Conservation (phyloP, 1,284 basidiomycete genomes). For the Leccinum pachyderme region DNA sequence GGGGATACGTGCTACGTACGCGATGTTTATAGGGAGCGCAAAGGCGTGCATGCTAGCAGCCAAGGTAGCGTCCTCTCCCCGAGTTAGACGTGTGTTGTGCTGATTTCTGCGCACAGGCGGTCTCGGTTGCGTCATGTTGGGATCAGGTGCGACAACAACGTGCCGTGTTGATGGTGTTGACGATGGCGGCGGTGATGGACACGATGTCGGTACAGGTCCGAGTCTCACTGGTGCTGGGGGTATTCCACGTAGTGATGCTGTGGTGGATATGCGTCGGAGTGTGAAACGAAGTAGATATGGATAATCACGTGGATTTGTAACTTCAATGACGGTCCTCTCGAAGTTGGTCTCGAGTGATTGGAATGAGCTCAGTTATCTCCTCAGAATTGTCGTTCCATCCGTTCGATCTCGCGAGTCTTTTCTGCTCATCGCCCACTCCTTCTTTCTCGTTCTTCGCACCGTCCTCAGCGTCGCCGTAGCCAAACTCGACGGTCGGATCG, state of each 20-base stretch:
- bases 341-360: slow-evolving; percentile 34
- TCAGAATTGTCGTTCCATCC: slow-evolving; percentile 76
- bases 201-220: slow-evolving; percentile 43
- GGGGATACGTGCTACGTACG: slow-evolving; percentile 13
- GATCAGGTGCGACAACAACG: slow-evolving; percentile 20
- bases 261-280: slow-evolving; percentile 1
- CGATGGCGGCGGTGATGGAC: slow-evolving; percentile 44
- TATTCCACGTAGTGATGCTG: slow-evolving; percentile 38
- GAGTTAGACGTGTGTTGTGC: slow-evolving; percentile 26
- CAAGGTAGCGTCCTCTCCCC: slow-evolving; percentile 41
- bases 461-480: slow-evolving; percentile 88
- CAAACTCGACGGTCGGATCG: slow-evolving; percentile 70
- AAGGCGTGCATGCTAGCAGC: slow-evolving; percentile 44
- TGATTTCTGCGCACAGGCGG: slow-evolving; percentile 24
- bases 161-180: slow-evolving; percentile 34
- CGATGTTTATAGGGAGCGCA: slow-evolving; percentile 28
- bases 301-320: slow-evolving; percentile 20
- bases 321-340: slow-evolving; percentile 25
- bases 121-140: slow-evolving; percentile 26
- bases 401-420: slow-evolving; percentile 74
- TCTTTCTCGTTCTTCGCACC: slow-evolving; percentile 86
- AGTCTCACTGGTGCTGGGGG: slow-evolving; percentile 38
- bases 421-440: slow-evolving; percentile 79
- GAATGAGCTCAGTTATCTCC: slow-evolving; percentile 73
- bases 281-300: neutral